Base-by-base conservation (phyloP, 352 stramenopile species). In the Globisporangium cederbergense region DNA sequence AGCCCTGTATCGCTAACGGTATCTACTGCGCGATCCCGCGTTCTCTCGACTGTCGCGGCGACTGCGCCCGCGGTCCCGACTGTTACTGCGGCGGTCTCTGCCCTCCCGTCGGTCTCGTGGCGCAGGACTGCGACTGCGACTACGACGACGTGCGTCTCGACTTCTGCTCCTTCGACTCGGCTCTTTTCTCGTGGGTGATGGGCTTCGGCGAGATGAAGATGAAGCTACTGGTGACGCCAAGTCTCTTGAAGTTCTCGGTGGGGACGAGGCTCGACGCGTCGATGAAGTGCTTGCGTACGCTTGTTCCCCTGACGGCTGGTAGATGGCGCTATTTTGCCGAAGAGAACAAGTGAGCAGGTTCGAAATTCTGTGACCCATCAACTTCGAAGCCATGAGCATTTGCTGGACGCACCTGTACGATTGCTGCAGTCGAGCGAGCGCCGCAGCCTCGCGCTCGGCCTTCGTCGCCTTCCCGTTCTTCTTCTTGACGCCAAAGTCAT, bases 401-500 rank as follows among this genome's bases (percentile, higher is more conserved):
- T 16, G 7, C 36, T 42, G 36, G 36, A 42, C 36, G 36, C 8
- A 91, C 83, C 81, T 88, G 76, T 95, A 95, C 11, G 82, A 90
- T 42, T 93, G 82, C 62, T 91, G 82, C 47, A 95, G 57, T 32
- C 86, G 79, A 60, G 84, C 84, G 11, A 95, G 77, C 34, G 86
- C 86, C n/a, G 86, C 86, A 16, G 84, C 86, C 64, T 95, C 86
- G 7, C 84, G 79, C 59, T 95, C 84, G 9, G 84, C 77, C 60
- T 91, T 89, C 3, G 81, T 86, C 2, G 78, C 79, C 68, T 86
- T 91, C 16, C 78, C 77, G 67, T 75, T 87, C 75, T 91, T 91
- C 64, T 91, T 94, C 73, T 78, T 91, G 65, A 91, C 66, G 36
- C 85, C 87, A 70, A 95, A 95, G 65, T 95, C 87, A 62, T 95